Evolutionary conservation across 2,329 filamentous ascomycete genomes (phyloP).

Genomic region (Talaromyces sp.): DNA sequence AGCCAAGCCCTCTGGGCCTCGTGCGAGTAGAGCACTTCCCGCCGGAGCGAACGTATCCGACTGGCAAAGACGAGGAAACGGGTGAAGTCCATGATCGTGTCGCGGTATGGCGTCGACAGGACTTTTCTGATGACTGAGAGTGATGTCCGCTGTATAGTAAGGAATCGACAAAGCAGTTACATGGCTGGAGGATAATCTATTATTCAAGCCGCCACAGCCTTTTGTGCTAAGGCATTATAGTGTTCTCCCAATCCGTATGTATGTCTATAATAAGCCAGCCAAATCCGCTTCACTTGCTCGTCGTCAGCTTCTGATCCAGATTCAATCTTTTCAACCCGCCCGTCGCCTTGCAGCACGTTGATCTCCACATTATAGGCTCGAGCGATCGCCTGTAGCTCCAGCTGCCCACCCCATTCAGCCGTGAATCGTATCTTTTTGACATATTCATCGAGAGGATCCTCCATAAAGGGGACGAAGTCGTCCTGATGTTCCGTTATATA

Average conservation of each 20-base stretch:
- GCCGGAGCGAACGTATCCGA: conserved; percentile 54
- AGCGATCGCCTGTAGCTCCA: conserved; percentile 83
- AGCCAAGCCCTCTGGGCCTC: conserved; percentile 39
- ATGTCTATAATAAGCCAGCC: conserved; percentile 93
- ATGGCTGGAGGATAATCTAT: not conserved
- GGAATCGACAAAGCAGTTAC: not conserved
- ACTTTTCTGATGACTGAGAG: not conserved
- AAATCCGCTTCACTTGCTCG: conserved; percentile 60
- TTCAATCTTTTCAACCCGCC: conserved; percentile 71
- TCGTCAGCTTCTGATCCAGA: conserved; percentile 45
- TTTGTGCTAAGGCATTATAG: conserved; percentile 78
- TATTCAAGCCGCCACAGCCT: conserved; percentile 17
- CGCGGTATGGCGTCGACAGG: conserved; percentile 41
- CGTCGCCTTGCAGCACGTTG: conserved; percentile 76
- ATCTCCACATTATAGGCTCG: conserved; percentile 76
- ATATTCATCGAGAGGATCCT: conserved; percentile 72
- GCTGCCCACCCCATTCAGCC: conserved; percentile 92
- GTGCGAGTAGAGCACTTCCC: conserved; percentile 53
- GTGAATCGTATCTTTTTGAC: conserved; percentile 74
- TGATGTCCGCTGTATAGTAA: not conserved
- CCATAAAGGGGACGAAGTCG: conserved; percentile 82
- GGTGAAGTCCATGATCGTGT: conserved; percentile 43
- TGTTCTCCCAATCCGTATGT: conserved; percentile 93
- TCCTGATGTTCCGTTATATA: conserved; percentile 72
- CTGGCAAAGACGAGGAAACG: conserved; percentile 45